Percentiles rank a stretch among this genome's conserved stretches.
phyloP scores from a whole-genome alignment of 2,329 filamentous ascomycete species.

The Apiospora rasikravindrae region DNA sequence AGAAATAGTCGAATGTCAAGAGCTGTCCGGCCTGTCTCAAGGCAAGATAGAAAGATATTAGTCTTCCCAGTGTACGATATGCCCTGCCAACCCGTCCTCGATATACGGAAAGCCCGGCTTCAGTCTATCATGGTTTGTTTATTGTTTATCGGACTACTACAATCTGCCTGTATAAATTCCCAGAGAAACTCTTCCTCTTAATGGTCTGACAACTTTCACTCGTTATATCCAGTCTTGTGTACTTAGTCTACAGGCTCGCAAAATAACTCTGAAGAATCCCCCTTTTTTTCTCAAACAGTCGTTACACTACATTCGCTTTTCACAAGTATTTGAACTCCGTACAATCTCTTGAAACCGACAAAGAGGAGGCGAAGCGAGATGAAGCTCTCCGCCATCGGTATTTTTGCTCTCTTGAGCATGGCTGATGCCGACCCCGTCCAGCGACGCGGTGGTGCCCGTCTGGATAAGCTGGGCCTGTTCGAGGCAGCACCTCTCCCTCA shows the following conservation, averaged over 20 bases:
- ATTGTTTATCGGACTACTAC: background rate
- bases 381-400: slow-evolving; percentile 4
- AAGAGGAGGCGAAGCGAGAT: background rate
- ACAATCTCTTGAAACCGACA: background rate
- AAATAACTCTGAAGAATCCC: background rate
- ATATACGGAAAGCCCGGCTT: background rate
- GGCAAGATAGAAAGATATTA: background rate
- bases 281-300: background rate
- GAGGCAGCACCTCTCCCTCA: background rate
- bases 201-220: background rate
- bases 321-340: background rate
- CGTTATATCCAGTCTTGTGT: background rate
- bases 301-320: slow-evolving; percentile 13
- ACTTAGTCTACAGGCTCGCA: too few relatives aligned
- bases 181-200: background rate
- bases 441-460: background rate
- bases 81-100: background rate
- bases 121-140: background rate
- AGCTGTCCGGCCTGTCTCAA: background rate
- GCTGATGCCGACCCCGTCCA: background rate
- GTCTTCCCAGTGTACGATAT: slow-evolving; percentile 7
- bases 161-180: background rate
- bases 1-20: background rate
- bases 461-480: slow-evolving; percentile 5
- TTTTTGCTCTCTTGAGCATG: slow-evolving; percentile 1